Conservation (phyloP, 768 basidiomycete genomes). For the Pholiota conissans region DNA sequence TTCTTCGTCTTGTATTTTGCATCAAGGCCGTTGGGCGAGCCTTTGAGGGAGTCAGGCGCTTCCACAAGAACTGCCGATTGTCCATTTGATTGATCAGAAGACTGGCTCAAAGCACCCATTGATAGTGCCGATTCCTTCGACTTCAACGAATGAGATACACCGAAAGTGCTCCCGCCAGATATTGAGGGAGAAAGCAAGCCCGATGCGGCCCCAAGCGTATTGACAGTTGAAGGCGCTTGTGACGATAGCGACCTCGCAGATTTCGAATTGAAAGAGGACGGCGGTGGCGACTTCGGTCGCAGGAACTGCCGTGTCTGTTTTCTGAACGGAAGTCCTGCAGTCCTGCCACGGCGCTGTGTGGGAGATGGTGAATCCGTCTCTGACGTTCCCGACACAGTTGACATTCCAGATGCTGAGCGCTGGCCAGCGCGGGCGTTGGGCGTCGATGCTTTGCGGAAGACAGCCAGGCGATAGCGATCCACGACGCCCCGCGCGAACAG, state of each 20-base stretch:
- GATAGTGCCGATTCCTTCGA: slow-evolving; percentile 81
- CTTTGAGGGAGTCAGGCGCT: slow-evolving; percentile 22
- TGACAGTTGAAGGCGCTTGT: slow-evolving; percentile 40
- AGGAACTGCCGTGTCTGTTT: slow-evolving; percentile 75
- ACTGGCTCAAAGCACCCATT: slow-evolving; percentile 67
- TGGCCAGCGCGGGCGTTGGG: slow-evolving; percentile 36
- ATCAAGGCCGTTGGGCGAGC: slow-evolving; percentile 27
- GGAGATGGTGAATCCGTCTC: slow-evolving; percentile 51
- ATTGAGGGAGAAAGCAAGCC: slow-evolving; percentile 65
- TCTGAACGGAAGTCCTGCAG: slow-evolving; percentile 68
- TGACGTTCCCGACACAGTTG: slow-evolving; percentile 49
- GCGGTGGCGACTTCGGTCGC: slow-evolving; percentile 63
- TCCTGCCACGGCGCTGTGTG: slow-evolving; percentile 65
- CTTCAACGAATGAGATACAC: slow-evolving; percentile 67
- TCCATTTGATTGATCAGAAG: slow-evolving; percentile 71
- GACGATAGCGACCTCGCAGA: slow-evolving; percentile 39
- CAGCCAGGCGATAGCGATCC: slow-evolving; percentile 81
- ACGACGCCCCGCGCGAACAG: slow-evolving; percentile 91
- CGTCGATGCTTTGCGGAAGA: slow-evolving; percentile 82
- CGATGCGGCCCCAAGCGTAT: slow-evolving; percentile 32
- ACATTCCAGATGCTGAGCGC: slow-evolving; percentile 59
- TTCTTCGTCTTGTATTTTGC: slow-evolving; percentile 72
- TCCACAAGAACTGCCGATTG: slow-evolving; percentile 38
- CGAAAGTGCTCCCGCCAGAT: slow-evolving; percentile 43
- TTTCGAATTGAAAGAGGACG: slow-evolving; percentile 42